phyloP scores from a whole-genome alignment of 1,139 yeast species.

The Saccharomyces hybrid region DNA sequence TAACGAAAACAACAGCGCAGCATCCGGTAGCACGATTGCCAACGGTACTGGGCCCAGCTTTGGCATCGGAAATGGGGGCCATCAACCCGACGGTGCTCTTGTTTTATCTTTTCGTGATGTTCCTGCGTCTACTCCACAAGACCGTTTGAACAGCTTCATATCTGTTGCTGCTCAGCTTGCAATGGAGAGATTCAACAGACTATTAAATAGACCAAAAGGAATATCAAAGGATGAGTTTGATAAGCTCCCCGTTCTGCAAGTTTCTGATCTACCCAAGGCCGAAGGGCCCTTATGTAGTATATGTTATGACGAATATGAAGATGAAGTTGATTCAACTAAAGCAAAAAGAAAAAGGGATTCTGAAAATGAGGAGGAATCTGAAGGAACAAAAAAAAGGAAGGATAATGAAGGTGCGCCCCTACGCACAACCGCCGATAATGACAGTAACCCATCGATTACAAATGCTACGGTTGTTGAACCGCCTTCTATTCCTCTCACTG shows the following conservation, averaged over 20 bases:
- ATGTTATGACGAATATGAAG: slow-evolving; percentile 54
- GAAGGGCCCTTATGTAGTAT: slow-evolving; percentile 49
- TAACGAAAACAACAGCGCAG: not conserved
- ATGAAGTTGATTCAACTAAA: slow-evolving; percentile 8
- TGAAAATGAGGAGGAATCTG: slow-evolving; percentile 21
- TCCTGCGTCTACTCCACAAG: slow-evolving; percentile 32
- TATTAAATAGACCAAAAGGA: slow-evolving; percentile 39
- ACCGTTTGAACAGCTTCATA: slow-evolving; percentile 42
- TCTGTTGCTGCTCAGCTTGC: slow-evolving; percentile 66
- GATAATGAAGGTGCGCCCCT: slow-evolving; percentile 10
- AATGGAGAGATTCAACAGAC: slow-evolving; percentile 48
- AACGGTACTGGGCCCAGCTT: not conserved
- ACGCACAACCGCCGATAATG: slow-evolving; percentile 2
- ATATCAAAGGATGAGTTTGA: slow-evolving; percentile 47
- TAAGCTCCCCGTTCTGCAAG: slow-evolving; percentile 36
- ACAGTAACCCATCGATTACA: slow-evolving; percentile 3
- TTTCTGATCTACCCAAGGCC: slow-evolving; percentile 27
- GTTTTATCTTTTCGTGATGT: slow-evolving; percentile 58
- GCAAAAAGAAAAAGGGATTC: slow-evolving; percentile 15
- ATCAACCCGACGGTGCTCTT: slow-evolving; percentile 29
- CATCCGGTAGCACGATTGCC: slow-evolving; percentile 1
- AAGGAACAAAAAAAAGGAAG: slow-evolving; percentile 15
- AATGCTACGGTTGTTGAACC: not conserved
- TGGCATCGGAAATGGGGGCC: slow-evolving; percentile 4
- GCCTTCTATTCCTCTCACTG: slow-evolving; percentile 3